A percentile compares a stretch with the other conserved stretches of the same genome.
Evolutionary conservation across 2,329 filamentous ascomycete genomes (phyloP).

Genomic region (Neofusicoccum cordaticola): DNA sequence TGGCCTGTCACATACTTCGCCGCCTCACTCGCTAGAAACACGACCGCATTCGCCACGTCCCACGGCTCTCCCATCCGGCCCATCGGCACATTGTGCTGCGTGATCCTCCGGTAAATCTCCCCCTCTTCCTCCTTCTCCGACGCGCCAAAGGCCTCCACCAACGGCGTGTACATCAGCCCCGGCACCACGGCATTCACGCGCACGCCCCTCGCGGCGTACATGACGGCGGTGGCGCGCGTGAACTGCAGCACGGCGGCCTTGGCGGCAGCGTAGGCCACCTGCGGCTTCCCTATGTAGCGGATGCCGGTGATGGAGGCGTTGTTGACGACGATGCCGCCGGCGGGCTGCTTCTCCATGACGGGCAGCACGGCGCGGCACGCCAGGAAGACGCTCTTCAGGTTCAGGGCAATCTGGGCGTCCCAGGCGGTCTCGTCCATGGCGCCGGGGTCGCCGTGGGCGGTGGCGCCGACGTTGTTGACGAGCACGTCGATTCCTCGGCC

Average conservation of each 20-base stretch:
- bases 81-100: slow-evolving; percentile 27
- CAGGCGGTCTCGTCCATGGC: slow-evolving; percentile 49
- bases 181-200: slow-evolving; percentile 56
- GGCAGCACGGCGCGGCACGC: slow-evolving; percentile 53
- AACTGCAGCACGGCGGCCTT: slow-evolving; percentile 55
- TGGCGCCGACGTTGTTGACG: slow-evolving; percentile 16
- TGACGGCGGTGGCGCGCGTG: slow-evolving; percentile 49
- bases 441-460: slow-evolving; percentile 49
- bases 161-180: slow-evolving; percentile 53
- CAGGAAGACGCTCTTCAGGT: slow-evolving; percentile 56
- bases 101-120: neutral
- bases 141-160: slow-evolving; percentile 17
- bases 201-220: slow-evolving; percentile 49
- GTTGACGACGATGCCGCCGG: slow-evolving; percentile 47
- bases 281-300: slow-evolving; percentile 51
- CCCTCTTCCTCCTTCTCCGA: neutral
- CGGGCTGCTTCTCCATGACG: slow-evolving; percentile 51
- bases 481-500: neutral
- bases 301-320: slow-evolving; percentile 48
- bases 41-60: slow-evolving; percentile 34
- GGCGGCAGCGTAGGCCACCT: slow-evolving; percentile 53
- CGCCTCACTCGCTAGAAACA: slow-evolving; percentile 31
- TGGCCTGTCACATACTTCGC: slow-evolving; percentile 36
- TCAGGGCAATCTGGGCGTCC: slow-evolving; percentile 55
- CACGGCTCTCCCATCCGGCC: slow-evolving; percentile 32